phyloP scores from a whole-genome alignment of 2,329 filamentous ascomycete species.

The Teratosphaeria epicoccoides region DNA sequence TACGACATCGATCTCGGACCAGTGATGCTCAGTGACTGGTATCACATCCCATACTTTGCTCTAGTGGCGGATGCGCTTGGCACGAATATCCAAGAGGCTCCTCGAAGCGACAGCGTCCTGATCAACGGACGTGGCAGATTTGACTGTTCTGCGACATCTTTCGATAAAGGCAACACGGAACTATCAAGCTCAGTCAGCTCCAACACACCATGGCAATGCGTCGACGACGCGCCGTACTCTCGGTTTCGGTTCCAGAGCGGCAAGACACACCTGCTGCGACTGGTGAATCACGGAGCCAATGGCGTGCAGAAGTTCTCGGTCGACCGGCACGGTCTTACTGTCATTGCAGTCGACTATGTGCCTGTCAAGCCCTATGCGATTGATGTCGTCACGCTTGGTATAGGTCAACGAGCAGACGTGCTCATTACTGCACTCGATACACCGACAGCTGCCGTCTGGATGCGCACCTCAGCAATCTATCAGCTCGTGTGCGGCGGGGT shows the following conservation, averaged over 20 bases:
- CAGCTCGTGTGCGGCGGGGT: constrained; percentile 15
- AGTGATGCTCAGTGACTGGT: constrained; percentile 36
- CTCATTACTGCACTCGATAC: constrained; percentile 30
- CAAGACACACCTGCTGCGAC: constrained; percentile 32
- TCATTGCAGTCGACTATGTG: constrained; percentile 35
- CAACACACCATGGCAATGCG: constrained; percentile 17
- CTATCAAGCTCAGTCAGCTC: constrained; percentile 13
- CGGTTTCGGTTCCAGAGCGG: constrained; percentile 29
- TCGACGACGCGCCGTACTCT: constrained; percentile 19
- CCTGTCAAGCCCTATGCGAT: constrained; percentile 32
- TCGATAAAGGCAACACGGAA: constrained; percentile 9
- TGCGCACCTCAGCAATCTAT: constrained; percentile 20
- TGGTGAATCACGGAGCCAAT: constrained; percentile 35
- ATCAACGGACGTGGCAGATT: constrained; percentile 23
- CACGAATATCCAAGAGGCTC: constrained; percentile 15
- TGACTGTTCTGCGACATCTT: constrained; percentile 17
- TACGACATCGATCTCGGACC: constrained; percentile 37
- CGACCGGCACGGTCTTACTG: constrained; percentile 34
- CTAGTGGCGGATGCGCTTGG: constrained; percentile 24
- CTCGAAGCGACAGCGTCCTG: constrained; percentile 23
- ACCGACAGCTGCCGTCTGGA: constrained; percentile 25
- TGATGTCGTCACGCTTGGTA: constrained; percentile 41
- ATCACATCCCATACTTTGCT: constrained; percentile 26
- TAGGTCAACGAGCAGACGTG: constrained; percentile 44
- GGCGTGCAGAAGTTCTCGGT: constrained; percentile 37